Evolutionary conservation across 495 filamentous ascomycete species (phyloP).

Genomic region (Aspergillus sclerotioniger): DNA sequence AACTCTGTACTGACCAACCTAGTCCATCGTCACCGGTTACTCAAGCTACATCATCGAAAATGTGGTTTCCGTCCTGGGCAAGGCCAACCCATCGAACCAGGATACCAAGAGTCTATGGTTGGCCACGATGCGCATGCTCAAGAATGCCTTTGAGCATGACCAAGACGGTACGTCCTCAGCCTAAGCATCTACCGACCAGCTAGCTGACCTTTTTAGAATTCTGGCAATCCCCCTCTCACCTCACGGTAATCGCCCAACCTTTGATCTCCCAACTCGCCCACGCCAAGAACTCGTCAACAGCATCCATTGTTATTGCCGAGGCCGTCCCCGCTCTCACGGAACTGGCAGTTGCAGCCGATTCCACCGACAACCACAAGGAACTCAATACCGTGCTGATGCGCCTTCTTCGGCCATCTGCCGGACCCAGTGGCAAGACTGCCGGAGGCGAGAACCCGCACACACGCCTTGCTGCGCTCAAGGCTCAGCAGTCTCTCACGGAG

Average conservation of each 20-base stretch:
- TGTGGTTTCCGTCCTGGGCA: conserved; percentile 60
- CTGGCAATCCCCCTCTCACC: conserved; percentile 91
- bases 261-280: conserved; percentile 67
- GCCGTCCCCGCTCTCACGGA: conserved; percentile 64
- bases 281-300: conserved; percentile 41
- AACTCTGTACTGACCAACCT: conserved; percentile 12
- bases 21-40: conserved; percentile 91
- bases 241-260: conserved; percentile 63
- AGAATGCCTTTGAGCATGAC: conserved; percentile 76
- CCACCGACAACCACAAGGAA: conserved; percentile 83
- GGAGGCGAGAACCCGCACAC: conserved; percentile 46
- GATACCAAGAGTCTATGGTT: conserved; percentile 58
- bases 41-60: conserved; percentile 78
- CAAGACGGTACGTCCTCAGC: conserved; percentile 52
- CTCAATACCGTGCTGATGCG: conserved; percentile 74
- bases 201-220: conserved; percentile 46
- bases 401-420: conserved; percentile 66
- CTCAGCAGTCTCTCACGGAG: conserved; percentile 73
- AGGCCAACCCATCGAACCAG: conserved; percentile 46
- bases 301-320: conserved; percentile 43
- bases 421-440: conserved; percentile 56
- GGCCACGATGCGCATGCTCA: conserved; percentile 64
- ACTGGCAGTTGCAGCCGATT: conserved; percentile 72
- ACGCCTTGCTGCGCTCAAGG: conserved; percentile 74
- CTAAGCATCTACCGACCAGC: not conserved